Evolutionary conservation across 495 filamentous ascomycete genomes (phyloP).

Genomic region (Tricharina praecox): DNA sequence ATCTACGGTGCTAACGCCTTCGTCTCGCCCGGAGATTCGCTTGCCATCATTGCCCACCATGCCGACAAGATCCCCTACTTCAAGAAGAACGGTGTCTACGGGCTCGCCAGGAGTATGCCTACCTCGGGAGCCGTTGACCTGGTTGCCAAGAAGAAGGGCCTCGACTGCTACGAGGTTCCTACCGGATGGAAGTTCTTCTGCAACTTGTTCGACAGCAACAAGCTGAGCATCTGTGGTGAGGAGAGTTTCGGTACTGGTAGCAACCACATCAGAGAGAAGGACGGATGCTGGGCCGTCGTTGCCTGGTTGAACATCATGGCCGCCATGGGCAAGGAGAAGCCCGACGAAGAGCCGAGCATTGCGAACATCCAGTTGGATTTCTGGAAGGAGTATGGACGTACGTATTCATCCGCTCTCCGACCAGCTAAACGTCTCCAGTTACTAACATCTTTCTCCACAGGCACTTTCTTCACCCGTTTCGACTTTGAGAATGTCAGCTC

Average conservation of each 20-base stretch:
- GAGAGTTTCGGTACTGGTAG: conserved; percentile 97
- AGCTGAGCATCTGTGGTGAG: conserved; percentile 96
- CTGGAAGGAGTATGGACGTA: conserved; percentile 79
- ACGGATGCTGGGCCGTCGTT: conserved; percentile 90
- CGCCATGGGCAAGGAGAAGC: conserved; percentile 68
- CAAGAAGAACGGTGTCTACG: conserved; percentile 88
- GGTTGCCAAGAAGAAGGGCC: conserved; percentile 81
- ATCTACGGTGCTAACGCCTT: conserved; percentile 95
- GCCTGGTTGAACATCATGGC: conserved; percentile 99
- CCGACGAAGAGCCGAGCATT: conserved; percentile 61
- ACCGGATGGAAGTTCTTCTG: conserved; percentile 99
- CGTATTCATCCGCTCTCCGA: background rate
- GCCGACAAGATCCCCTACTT: conserved; percentile 92
- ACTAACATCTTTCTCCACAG: conserved; percentile 6
- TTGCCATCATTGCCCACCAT: conserved; percentile 96
- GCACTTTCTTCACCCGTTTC: conserved; percentile 97
- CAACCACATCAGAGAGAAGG: conserved; percentile 98
- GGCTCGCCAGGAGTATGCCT: conserved; percentile 90
- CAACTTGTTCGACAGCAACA: conserved; percentile 87
- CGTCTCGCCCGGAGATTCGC: conserved; percentile 87
- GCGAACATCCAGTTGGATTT: conserved; percentile 90
- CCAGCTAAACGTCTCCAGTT: background rate
- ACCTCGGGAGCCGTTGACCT: conserved; percentile 89
- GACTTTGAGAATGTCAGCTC: conserved; percentile 92
- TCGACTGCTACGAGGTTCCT: conserved; percentile 88